Percentiles rank a stretch among this genome's conserved stretches.
phyloP scores from a whole-genome alignment of 2,329 filamentous ascomycete species.

The Kalmusia sp. region DNA sequence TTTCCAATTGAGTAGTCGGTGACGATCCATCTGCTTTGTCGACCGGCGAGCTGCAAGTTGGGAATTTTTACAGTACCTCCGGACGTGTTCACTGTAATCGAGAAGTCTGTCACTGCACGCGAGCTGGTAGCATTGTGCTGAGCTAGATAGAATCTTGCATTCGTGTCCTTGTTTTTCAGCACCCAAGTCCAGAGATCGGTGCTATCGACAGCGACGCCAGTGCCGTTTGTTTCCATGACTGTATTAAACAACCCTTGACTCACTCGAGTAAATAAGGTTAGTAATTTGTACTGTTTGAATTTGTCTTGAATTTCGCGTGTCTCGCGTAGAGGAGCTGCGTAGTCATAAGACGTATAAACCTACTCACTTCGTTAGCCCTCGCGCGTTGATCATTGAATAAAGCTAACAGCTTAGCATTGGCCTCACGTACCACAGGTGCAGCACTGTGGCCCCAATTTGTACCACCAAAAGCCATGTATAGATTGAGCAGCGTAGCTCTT shows the following conservation, averaged over 20 bases:
- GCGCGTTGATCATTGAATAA: too few species aligned
- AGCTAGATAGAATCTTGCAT: constrained; percentile 59
- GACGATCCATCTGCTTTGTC: constrained; percentile 62
- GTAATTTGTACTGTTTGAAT: constrained; percentile 62
- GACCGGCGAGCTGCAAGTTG: constrained; percentile 58
- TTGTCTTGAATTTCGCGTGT: constrained; percentile 62
- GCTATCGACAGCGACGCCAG: constrained; percentile 52
- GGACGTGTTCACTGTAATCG: constrained; percentile 57
- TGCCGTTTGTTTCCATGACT: constrained; percentile 63
- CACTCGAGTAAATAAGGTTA: constrained; percentile 62
- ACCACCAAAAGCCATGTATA: constrained; percentile 63
- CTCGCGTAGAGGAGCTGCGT: constrained; percentile 60
- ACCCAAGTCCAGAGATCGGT: constrained; percentile 58
- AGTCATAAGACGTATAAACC: constrained; percentile 58
- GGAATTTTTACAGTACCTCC: constrained; percentile 52
- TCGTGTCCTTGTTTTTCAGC: constrained; percentile 58
- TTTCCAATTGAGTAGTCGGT: constrained; percentile 60
- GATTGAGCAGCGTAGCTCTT: constrained; percentile 55
- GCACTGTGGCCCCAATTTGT: constrained; percentile 63
- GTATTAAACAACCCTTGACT: constrained; percentile 60
- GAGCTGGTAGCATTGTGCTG: constrained; percentile 57
- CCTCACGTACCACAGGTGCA: constrained; percentile 34
- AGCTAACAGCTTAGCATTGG: neutral
- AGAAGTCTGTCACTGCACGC: constrained; percentile 53
- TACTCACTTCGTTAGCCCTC: constrained; percentile 9